Conservation (phyloP, 805 yeast species). For the Suhomyces tanzawaensis region DNA sequence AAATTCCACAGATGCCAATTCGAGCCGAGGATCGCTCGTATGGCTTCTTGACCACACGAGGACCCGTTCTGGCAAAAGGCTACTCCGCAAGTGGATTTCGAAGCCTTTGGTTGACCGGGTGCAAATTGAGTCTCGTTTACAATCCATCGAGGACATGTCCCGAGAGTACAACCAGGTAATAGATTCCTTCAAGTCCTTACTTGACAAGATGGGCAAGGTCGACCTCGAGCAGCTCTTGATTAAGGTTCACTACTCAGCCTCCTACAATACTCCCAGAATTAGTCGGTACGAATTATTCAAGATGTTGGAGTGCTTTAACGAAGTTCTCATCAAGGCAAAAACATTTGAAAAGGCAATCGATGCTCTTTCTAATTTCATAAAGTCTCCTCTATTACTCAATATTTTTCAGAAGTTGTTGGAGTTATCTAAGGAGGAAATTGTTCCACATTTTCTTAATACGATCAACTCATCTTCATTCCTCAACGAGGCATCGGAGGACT, state of each 20-base stretch:
- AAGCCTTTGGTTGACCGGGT: conserved; percentile 61
- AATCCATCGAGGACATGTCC: conserved; percentile 46
- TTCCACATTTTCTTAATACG: conserved; percentile 42
- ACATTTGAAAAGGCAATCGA: conserved; percentile 40
- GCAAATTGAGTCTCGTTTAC: conserved; percentile 57
- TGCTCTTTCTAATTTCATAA: conserved; percentile 29
- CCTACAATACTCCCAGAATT: conserved; percentile 23
- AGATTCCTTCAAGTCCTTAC: conserved; percentile 27
- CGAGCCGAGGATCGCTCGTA: conserved; percentile 64
- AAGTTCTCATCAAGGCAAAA: conserved; percentile 21
- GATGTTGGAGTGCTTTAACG: conserved; percentile 29
- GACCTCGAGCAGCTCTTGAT: conserved; percentile 38
- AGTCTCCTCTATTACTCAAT: conserved; percentile 32
- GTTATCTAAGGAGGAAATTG: conserved; percentile 25
- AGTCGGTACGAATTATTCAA: conserved; percentile 31
- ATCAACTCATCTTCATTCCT: conserved; percentile 53
- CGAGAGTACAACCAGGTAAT: conserved; percentile 30
- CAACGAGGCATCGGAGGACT: conserved; percentile 47
- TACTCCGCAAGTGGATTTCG: conserved; percentile 69
- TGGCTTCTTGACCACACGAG: conserved; percentile 82
- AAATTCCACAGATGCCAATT: conserved; percentile 53
- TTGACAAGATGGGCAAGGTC: conserved; percentile 26
- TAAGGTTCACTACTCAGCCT: conserved; percentile 38
- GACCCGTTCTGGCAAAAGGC: conserved; percentile 72
- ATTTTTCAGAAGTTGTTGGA: conserved; percentile 39